These are phyloP conservation scores for Globisporangium parvum DNA, from an alignment of 352 stramenopile genomes.

Conservation along the genomic window DNA sequence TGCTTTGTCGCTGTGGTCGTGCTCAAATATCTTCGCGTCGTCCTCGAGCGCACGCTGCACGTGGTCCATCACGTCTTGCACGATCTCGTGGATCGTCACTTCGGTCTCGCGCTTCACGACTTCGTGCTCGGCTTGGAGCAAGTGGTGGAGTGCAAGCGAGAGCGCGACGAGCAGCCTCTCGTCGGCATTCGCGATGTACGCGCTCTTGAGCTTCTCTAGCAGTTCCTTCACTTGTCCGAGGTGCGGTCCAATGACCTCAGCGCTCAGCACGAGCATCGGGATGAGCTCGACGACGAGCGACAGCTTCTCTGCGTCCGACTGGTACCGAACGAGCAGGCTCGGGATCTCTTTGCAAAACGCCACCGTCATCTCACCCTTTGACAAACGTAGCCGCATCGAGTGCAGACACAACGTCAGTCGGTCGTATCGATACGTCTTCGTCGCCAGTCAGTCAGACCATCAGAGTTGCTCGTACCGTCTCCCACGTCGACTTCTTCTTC, in stretches of 20 bases:
- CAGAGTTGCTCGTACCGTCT: slow-evolving; percentile 37
- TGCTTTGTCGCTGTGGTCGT: slow-evolving; percentile 6
- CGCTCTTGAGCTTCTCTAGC: slow-evolving; percentile 71
- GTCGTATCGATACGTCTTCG: not conserved
- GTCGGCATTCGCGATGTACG: slow-evolving; percentile 60
- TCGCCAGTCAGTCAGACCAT: not conserved
- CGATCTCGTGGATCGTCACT: slow-evolving; percentile 63
- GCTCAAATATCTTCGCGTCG: slow-evolving; percentile 35
- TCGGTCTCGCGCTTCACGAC: slow-evolving; percentile 77
- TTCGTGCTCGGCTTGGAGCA: slow-evolving; percentile 66
- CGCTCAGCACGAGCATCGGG: slow-evolving; percentile 54
- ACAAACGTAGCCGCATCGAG: not conserved
- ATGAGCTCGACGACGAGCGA: slow-evolving; percentile 70
- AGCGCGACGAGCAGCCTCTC: slow-evolving; percentile 66
- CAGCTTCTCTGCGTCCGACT: slow-evolving; percentile 78
- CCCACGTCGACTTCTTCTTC: slow-evolving; percentile 46
- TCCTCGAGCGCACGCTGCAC: slow-evolving; percentile 40
- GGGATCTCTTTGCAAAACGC: slow-evolving; percentile 80
- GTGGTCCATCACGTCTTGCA: slow-evolving; percentile 66
- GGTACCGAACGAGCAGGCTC: slow-evolving; percentile 62
- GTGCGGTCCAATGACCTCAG: slow-evolving; percentile 65
- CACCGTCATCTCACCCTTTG: slow-evolving; percentile 69
- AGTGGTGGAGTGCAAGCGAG: slow-evolving; percentile 56
- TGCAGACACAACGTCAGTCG: not conserved
- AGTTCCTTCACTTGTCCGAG: slow-evolving; percentile 59